phyloP scores from a whole-genome alignment of 163 green algal genomes.

The Trebouxia gelatinosa region DNA sequence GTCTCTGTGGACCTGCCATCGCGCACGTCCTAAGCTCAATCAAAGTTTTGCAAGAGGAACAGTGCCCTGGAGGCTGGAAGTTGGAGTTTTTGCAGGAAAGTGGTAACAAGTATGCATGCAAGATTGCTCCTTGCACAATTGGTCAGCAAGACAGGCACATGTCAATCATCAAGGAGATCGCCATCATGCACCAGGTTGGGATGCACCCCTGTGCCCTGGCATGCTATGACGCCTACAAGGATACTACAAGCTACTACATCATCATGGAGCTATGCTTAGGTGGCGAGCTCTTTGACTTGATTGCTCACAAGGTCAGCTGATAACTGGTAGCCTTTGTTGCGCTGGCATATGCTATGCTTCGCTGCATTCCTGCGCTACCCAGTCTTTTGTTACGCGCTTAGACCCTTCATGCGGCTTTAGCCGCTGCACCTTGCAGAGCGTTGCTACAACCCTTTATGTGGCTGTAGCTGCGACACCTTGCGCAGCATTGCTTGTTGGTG shows the following conservation, averaged over 20 bases:
- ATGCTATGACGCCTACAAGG: constrained; percentile 73
- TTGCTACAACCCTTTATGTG: no score
- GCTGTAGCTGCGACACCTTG: no score
- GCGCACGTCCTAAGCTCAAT: background rate
- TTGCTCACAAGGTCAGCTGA: background rate
- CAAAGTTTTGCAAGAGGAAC: no score
- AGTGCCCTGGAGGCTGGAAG: background rate
- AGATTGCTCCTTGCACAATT: constrained; percentile 54
- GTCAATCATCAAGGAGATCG: constrained; percentile 50
- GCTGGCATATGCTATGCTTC: no score
- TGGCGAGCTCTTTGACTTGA: background rate
- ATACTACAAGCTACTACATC: constrained; percentile 65
- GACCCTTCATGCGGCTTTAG: no score
- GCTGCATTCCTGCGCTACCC: no score
- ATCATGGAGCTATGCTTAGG: constrained; percentile 81
- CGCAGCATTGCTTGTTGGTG: no score
- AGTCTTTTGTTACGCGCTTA: no score
- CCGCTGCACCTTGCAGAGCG: no score
- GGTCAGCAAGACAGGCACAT: background rate
- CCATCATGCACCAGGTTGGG: constrained; percentile 59
- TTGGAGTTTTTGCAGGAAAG: constrained; percentile 29
- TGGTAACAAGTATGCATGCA: constrained; percentile 53
- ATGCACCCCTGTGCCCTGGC: constrained; percentile 64
- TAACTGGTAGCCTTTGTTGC: no score
- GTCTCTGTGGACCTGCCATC: background rate